These are phyloP conservation scores for Sporobolomyces phaffii DNA, from an alignment of 768 basidiomycete species.

Conservation along the genomic window DNA sequence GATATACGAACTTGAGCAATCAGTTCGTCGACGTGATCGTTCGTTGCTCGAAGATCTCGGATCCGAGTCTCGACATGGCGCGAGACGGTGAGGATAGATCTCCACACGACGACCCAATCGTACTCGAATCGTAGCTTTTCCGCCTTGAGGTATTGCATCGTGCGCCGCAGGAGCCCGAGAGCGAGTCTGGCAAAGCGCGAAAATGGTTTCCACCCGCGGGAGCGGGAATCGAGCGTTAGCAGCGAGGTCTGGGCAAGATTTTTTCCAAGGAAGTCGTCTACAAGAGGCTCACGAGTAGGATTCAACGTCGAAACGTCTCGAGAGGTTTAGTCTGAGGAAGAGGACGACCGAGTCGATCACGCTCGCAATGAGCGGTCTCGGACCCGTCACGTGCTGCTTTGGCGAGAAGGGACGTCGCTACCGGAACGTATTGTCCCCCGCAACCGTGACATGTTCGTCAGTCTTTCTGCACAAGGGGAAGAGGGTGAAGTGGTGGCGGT, in stretches of 20 bases:
- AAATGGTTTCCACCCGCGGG: not conserved
- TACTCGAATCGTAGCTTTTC: constrained; percentile 21
- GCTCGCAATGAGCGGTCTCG: constrained; percentile 7
- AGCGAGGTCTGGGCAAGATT: too few species aligned
- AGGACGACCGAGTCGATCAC: constrained; percentile 31
- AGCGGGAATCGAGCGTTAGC: too few species aligned
- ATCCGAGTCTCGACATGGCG: constrained; percentile 18
- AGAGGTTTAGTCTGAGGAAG: constrained; percentile 32
- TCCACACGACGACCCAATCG: constrained; percentile 35
- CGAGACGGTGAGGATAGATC: constrained; percentile 28
- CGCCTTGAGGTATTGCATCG: constrained; percentile 33
- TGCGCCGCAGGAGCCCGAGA: constrained; percentile 21
- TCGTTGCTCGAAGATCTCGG: not conserved
- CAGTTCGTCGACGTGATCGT: constrained; percentile 19
- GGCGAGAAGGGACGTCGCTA: constrained; percentile 21
- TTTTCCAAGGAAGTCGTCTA: too few species aligned
- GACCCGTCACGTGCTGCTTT: not conserved
- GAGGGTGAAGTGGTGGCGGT: too few species aligned
- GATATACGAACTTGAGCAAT: constrained; percentile 19
- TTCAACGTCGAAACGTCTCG: constrained; percentile 31
- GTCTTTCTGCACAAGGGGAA: not conserved
- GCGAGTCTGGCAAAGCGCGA: constrained; percentile 5
- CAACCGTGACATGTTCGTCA: not conserved
- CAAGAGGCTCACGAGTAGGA: constrained; percentile 28
- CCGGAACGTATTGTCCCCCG: not conserved